These are phyloP conservation scores for Phalaenopsis hybrid DNA, from an alignment of 116 monocot species.

Conservation along the genomic window DNA sequence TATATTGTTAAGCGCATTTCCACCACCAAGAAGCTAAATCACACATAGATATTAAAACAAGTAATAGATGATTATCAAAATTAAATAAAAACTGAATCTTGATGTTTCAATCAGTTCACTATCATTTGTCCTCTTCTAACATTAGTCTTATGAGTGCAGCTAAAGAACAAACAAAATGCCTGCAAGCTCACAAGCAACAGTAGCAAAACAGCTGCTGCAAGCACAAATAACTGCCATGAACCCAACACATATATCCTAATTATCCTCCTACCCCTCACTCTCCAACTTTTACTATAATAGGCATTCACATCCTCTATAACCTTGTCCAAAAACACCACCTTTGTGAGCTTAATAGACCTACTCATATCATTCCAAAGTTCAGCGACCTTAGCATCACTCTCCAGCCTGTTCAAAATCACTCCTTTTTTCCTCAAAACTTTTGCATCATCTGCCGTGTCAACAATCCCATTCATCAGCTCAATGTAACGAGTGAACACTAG, in stretches of 20 bases:
- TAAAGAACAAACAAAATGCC: slow-evolving; percentile 48
- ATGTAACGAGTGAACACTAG: slow-evolving; percentile 52
- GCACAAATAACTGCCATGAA: slow-evolving; percentile 37
- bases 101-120: too few species aligned
- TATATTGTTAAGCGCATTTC: too few species aligned
- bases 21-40: too few species aligned
- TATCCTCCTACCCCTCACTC: slow-evolving; percentile 33
- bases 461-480: slow-evolving; percentile 75
- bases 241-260: slow-evolving; percentile 40
- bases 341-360: slow-evolving; percentile 41
- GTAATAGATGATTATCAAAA: too few species aligned
- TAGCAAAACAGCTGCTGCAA: slow-evolving; percentile 29
- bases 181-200: slow-evolving; percentile 38
- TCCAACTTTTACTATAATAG: slow-evolving; percentile 43
- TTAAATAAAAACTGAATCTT: too few species aligned
- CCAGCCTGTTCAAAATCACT: slow-evolving; percentile 46
- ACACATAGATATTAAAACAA: too few species aligned
- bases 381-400: slow-evolving; percentile 57
- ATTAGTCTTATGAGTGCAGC: slow-evolving; percentile 23
- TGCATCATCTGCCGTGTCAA: slow-evolving; percentile 65
- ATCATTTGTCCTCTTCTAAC: too few species aligned
- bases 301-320: slow-evolving; percentile 53
- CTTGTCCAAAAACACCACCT: slow-evolving; percentile 50
- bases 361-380: slow-evolving; percentile 82
- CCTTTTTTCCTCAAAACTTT: slow-evolving; percentile 35